Conservation (phyloP, 176 grass and related monocot genomes). For the Oryza longistaminata region DNA sequence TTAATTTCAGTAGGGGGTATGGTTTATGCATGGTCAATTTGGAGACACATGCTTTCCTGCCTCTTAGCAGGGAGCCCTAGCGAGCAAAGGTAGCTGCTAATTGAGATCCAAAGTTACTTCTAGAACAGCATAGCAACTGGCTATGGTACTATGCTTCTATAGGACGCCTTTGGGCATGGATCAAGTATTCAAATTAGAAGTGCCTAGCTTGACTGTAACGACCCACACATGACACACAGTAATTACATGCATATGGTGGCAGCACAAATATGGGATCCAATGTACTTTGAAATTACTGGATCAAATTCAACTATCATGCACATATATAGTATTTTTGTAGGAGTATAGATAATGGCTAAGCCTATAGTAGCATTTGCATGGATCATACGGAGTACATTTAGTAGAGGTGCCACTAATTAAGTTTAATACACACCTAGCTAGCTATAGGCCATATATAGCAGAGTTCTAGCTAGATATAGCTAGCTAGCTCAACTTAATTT, state of each 20-base stretch:
- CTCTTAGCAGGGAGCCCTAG: slow-evolving; percentile 21
- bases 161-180: background rate
- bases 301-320: background rate
- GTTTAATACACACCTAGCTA: background rate
- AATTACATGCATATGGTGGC: background rate
- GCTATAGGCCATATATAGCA: background rate
- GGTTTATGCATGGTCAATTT: background rate
- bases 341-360: no score
- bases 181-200: background rate
- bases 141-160: background rate
- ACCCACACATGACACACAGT: background rate
- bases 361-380: no score
- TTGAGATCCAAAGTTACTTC: background rate
- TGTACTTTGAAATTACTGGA: background rate
- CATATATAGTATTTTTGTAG: no score
- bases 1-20: background rate
- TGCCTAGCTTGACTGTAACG: background rate
- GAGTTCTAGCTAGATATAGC: background rate
- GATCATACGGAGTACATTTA: no score
- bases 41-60: slow-evolving; percentile 40
- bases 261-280: background rate
- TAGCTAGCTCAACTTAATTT: background rate
- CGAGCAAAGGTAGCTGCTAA: background rate
- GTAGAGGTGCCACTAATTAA: background rate
- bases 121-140: background rate